A percentile compares a stretch with the other conserved stretches of the same genome.
phyloP scores from a whole-genome alignment of 352 stramenopile genomes.

The Pythium pectinolyticum region DNA sequence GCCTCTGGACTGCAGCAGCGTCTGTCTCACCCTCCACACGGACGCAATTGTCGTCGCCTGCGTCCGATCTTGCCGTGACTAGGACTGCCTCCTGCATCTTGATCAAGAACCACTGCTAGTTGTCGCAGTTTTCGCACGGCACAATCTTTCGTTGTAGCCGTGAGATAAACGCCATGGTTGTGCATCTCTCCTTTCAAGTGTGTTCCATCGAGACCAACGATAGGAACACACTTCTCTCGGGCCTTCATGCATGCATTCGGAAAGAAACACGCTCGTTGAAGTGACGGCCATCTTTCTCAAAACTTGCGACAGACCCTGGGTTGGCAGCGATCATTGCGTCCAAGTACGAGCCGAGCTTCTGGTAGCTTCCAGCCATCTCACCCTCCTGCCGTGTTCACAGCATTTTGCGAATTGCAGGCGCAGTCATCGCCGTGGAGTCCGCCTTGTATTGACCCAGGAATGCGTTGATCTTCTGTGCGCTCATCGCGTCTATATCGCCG shows the following conservation, averaged over 20 bases:
- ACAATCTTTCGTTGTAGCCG: constrained; percentile 29
- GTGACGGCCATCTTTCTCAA: neutral
- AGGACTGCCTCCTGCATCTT: no score
- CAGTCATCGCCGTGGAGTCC: neutral
- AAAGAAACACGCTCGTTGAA: neutral
- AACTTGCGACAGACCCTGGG: neutral
- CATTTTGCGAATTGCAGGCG: no score
- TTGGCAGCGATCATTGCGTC: neutral
- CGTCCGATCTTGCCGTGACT: no score
- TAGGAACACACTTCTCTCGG: neutral
- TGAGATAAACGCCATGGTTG: constrained; percentile 14
- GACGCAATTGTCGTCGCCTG: no score
- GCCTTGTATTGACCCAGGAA: neutral
- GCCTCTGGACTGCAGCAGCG: no score
- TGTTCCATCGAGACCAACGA: constrained; percentile 22
- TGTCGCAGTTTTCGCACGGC: constrained; percentile 23
- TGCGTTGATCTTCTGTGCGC: no score
- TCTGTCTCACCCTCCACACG: no score
- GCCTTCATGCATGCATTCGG: neutral
- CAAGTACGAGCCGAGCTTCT: neutral
- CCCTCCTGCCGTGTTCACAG: no score
- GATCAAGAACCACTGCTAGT: constrained; percentile 26
- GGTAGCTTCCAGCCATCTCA: neutral
- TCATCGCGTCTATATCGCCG: no score
- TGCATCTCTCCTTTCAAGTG: constrained; percentile 34